Base-by-base conservation (phyloP, 495 filamentous ascomycete species). In the Podospora comata region DNA sequence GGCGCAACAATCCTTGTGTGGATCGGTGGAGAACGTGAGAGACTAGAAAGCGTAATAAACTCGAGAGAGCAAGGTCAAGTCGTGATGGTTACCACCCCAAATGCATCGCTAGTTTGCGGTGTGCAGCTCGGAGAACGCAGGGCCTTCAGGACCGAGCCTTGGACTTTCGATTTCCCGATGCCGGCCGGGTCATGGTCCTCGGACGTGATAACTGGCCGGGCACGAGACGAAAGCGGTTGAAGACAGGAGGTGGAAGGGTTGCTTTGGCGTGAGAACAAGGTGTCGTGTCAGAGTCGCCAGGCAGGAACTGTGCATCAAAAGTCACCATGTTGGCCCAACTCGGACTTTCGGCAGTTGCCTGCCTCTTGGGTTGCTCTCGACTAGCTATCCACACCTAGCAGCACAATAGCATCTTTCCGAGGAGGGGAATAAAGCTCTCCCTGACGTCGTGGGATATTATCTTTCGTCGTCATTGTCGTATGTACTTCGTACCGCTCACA, bases 261-360 rank as follows among this genome's bases (percentile, higher is more conserved):
- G 39, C 59, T 61, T 26, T 61, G 6, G 59, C 59, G 59, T 30
- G 11, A 30, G 59, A 28, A 28, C 26, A 26, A 61, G 23, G 59
- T 26, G 59, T 28, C 26, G 27, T 30, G 59, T 28, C 59, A 30
- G 26, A 26, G 59, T 61, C 23, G 26, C 30, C 27, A 30, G 23
- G 59, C 16, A 32, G 59, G 19, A 61, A 61, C 30, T 28, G 3
- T 59, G 56, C 56, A 59, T 59, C 16, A 13, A 30, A 26, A 61
- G 59, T 9, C 18, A 30, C 59, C 26, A 3, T 28, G 26, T 26
- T 30, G 59, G 59, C 9, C 30, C 23, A 61, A 11, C 23, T 61
- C 59, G 59, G 59, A 30, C 5, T 18, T 28, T 61, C 59, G 59
- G 59, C 59, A 61, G 59, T 61, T 32, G 30, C 30, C 1, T 23